Evolutionary conservation across 257 asterid species (phyloP), one percentile per base, ranked within the genome.

Genomic region (Eucommia ulmoides): DNA sequence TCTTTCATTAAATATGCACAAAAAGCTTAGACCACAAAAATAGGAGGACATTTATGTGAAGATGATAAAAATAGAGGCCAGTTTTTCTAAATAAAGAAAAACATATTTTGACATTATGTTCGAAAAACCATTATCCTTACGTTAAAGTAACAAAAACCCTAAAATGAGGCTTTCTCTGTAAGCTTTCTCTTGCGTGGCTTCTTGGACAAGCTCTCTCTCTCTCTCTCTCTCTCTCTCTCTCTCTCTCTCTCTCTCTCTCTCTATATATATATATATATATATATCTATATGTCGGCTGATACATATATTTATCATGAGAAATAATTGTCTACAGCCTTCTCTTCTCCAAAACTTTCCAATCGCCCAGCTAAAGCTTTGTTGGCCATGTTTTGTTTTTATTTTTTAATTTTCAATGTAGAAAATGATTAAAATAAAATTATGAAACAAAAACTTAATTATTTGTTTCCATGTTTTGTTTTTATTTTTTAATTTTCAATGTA

Each of bases 101-200:
- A 35, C 5, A 4, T 2, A 18, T 3, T 35, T 35, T 35, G 44
- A 35, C 15, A 35, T 35, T 35, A 35, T 35, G n/a, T n/a, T n/a
- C 20, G 2, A 2, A 61, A 71, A 62, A 64, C 58, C 72, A 67
- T 58, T 63, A 0, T 38, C 62, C 61, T 63, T 54, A 72, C 74
- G 79, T 52, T 53, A 62, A 72, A 61, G 77, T 35, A 65, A 80
- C n/a, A n/a, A n/a, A n/a, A n/a, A n/a, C n/a, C n/a, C n/a, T n/a
- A 74, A 59, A 74, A 54, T 54, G 47, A 72, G 65, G 48, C 88
- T 76, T 82, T 64, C 52, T 60, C 24, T 1, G 0, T 29, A 82
- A 82, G 88, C 62, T 65, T 68, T 49, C 9, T 15, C 70, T 71
- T 65, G 69, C 75, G 65, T 76, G 51, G 75, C 93, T 78, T 78